Conservation (phyloP, 2,329 filamentous ascomycete species). For the Dendrostoma leiphaemia region DNA sequence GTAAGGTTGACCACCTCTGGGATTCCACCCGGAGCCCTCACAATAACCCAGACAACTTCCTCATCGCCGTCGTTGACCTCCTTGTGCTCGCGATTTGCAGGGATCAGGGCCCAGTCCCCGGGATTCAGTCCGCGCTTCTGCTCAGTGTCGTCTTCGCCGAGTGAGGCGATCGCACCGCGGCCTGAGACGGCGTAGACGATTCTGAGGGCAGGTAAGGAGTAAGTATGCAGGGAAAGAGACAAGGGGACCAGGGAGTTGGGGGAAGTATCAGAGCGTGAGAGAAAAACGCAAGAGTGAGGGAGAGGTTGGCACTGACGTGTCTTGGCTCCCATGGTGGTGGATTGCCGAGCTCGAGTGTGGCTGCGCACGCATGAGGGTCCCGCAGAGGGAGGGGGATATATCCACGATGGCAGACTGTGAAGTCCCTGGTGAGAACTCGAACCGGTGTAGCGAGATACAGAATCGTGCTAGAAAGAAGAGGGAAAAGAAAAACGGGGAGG, state of each 20-base stretch:
- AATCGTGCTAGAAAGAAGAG: too few species aligned
- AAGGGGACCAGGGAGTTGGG: too few species aligned
- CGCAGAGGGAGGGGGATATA: conserved; percentile 46
- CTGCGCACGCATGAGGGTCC: conserved; percentile 45
- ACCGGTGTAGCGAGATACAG: too few species aligned
- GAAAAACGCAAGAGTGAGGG: not conserved
- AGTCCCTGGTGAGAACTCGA: too few species aligned
- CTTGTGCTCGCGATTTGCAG: conserved; percentile 52
- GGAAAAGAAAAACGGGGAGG: too few species aligned
- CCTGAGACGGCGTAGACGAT: conserved; percentile 50
- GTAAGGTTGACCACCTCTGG: conserved; percentile 49
- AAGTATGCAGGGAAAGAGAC: not conserved
- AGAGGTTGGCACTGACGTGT: conserved; percentile 33
- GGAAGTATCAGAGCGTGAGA: too few species aligned
- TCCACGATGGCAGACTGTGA: conserved; percentile 40
- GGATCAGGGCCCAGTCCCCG: conserved; percentile 54
- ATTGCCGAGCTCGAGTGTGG: conserved; percentile 47
- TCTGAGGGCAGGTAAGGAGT: not conserved
- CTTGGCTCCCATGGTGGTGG: conserved; percentile 53
- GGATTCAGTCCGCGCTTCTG: conserved; percentile 45
- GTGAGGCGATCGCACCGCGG: conserved; percentile 45
- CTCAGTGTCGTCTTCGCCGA: conserved; percentile 36
- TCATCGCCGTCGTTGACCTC: conserved; percentile 55
- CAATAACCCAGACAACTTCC: conserved; percentile 53
- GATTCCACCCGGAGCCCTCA: conserved; percentile 40